These are phyloP conservation scores for Ustilago vetiveriae DNA, from an alignment of 1,284 basidiomycete genomes.

Conservation along the genomic window DNA sequence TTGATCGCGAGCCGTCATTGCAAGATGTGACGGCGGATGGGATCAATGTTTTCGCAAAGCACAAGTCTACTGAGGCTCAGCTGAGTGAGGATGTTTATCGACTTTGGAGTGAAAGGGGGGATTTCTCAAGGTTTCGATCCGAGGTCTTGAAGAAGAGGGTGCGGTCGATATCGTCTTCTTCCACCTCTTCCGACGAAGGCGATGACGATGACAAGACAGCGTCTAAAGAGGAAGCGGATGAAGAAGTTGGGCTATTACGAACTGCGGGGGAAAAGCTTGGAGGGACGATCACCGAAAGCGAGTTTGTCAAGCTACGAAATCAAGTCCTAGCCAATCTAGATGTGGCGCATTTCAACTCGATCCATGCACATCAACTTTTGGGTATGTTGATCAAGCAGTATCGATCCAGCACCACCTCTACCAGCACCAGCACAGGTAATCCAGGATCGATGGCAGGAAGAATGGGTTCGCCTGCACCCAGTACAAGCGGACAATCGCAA, in stretches of 20 bases:
- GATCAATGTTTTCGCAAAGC: constrained; percentile 20
- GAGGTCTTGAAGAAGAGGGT: constrained; percentile 9
- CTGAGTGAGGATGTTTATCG: constrained; percentile 35
- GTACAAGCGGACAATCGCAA: constrained; percentile 14
- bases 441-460: too few relatives aligned
- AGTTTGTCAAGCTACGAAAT: constrained; percentile 50
- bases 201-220: constrained; percentile 2
- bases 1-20: constrained; percentile 33
- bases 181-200: constrained; percentile 10
- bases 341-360: constrained; percentile 52
- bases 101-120: constrained; percentile 59
- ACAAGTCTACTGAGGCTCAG: constrained; percentile 7
- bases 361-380: constrained; percentile 56
- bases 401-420: constrained; percentile 2
- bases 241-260: neutral
- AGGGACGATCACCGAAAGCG: constrained; percentile 50
- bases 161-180: neutral
- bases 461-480: constrained; percentile 27
- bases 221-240: neutral
- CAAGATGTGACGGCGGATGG: constrained; percentile 23
- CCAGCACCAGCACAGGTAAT: too few relatives aligned
- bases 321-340: constrained; percentile 49
- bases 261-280: constrained; percentile 11
- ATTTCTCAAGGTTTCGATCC: constrained; percentile 44
- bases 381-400: constrained; percentile 53